These are phyloP conservation scores for Colletotrichum sp. DNA, from an alignment of 2,329 filamentous ascomycete species.

Conservation along the genomic window DNA sequence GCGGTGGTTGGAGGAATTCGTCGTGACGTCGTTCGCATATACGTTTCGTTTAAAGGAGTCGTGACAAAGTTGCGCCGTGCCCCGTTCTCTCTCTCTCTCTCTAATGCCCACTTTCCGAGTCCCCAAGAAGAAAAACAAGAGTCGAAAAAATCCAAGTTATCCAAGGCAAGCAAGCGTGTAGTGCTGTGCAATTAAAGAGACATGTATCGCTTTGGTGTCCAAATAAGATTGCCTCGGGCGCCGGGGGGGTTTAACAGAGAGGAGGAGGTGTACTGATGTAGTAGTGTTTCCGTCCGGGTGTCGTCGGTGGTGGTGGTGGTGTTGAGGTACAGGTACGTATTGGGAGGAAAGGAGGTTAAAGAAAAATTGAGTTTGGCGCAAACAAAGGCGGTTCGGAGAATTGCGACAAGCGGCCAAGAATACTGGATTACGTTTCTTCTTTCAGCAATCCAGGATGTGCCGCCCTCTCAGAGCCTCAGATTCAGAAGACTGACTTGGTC, in stretches of 20 bases:
- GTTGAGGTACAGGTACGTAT: background rate
- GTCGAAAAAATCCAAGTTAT: background rate
- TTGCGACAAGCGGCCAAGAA: background rate
- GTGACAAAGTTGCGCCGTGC: constrained; percentile 14
- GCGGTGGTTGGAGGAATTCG: background rate
- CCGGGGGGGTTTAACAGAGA: background rate
- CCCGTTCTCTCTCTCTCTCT: background rate
- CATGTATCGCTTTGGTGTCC: background rate
- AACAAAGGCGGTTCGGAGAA: background rate
- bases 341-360: background rate
- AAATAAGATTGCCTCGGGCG: background rate
- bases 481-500: background rate
- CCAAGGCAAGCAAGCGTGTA: background rate
- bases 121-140: background rate
- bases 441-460: background rate
- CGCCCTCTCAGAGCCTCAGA: background rate
- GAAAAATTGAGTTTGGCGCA: constrained; percentile 9
- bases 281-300: background rate
- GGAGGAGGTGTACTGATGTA: background rate
- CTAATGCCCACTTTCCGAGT: constrained; percentile 1
- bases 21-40: constrained; percentile 21
- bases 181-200: background rate
- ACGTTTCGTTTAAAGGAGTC: constrained; percentile 18
- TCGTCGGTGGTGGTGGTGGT: background rate
- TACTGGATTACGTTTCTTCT: background rate